Percentiles rank a stretch among this genome's conserved stretches.
These are phyloP conservation scores for Barnettozyma californica DNA, from an alignment of 805 yeast genomes.

Conservation along the genomic window DNA sequence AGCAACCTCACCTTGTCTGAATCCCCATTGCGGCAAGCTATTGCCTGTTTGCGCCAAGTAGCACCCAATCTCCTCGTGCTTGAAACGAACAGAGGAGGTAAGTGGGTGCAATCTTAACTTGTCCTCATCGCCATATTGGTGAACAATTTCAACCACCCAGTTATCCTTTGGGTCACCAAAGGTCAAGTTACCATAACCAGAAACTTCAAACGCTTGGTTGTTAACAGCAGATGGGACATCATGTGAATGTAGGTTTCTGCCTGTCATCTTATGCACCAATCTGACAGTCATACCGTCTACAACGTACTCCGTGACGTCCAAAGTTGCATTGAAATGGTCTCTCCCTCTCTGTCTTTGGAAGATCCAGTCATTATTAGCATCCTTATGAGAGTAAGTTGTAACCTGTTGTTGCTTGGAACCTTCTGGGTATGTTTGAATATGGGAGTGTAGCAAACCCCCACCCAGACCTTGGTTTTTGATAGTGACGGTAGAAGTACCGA, in stretches of 20 bases:
- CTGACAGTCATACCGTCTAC: constrained; percentile 65
- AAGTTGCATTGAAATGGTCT: constrained; percentile 16
- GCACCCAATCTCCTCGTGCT: constrained; percentile 65
- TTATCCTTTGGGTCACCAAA: constrained; percentile 71
- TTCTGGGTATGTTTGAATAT: constrained; percentile 75
- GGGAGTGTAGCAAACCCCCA: constrained; percentile 74
- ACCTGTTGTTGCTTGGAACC: constrained; percentile 94
- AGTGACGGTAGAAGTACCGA: constrained; percentile 45
- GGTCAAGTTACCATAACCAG: constrained; percentile 64
- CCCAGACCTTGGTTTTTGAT: constrained; percentile 64
- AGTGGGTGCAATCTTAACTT: constrained; percentile 62
- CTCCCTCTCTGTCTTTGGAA: constrained; percentile 53
- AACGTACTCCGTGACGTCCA: constrained; percentile 29
- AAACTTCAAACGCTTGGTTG: constrained; percentile 67
- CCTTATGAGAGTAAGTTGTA: constrained; percentile 88
- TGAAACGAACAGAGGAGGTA: constrained; percentile 76
- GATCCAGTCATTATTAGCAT: constrained; percentile 78
- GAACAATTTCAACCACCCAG: constrained; percentile 68
- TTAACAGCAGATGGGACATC: constrained; percentile 69
- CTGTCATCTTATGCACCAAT: constrained; percentile 63
- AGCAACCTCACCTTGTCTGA: constrained; percentile 93
- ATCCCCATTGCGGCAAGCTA: constrained; percentile 93
- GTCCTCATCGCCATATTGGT: constrained; percentile 54
- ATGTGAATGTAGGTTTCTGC: constrained; percentile 81
- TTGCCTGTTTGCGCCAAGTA: constrained; percentile 81